A percentile compares a stretch with the other conserved stretches of the same genome.
Conservation (phyloP, 495 filamentous ascomycete species). For the Penicillium manginii region DNA sequence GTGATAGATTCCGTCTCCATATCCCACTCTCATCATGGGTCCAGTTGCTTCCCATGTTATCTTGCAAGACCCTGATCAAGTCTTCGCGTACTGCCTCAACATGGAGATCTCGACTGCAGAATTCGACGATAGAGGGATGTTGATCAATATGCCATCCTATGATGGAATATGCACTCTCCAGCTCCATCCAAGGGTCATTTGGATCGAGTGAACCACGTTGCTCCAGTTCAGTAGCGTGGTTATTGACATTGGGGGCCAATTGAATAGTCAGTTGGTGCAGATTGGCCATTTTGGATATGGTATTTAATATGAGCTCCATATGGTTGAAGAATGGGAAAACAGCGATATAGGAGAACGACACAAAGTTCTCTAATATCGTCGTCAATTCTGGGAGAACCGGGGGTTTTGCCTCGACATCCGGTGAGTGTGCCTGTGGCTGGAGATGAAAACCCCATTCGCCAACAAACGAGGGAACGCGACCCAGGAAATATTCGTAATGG, state of each 20-base stretch:
- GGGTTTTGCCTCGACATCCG: not conserved
- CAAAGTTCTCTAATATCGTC: conserved; percentile 26
- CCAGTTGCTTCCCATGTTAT: conserved; percentile 34
- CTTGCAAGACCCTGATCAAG: conserved; percentile 25
- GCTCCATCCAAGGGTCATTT: conserved; percentile 50
- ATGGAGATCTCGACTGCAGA: conserved; percentile 35
- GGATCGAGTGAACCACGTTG: conserved; percentile 47
- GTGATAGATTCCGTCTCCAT: conserved; percentile 25
- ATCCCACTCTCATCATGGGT: conserved; percentile 29
- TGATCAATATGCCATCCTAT: conserved; percentile 36
- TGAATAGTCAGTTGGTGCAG: conserved; percentile 36
- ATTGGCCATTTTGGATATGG: conserved; percentile 31
- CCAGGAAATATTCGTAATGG: conserved; percentile 50
- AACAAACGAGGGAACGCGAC: conserved; percentile 40
- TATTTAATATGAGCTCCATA: conserved; percentile 39
- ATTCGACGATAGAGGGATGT: conserved; percentile 27
- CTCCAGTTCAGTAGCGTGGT: conserved; percentile 40
- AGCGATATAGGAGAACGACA: conserved; percentile 42
- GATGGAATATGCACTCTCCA: conserved; percentile 43
- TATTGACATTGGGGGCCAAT: conserved; percentile 34
- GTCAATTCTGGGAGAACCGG: conserved; percentile 4
- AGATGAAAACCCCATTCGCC: conserved; percentile 34
- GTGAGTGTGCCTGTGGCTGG: not conserved
- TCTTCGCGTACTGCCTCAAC: conserved; percentile 36
- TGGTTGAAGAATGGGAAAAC: conserved; percentile 53